Evolutionary conservation across 1,139 yeast species (phyloP).

Genomic region (Yamadazyma kanchanaburiensis): DNA sequence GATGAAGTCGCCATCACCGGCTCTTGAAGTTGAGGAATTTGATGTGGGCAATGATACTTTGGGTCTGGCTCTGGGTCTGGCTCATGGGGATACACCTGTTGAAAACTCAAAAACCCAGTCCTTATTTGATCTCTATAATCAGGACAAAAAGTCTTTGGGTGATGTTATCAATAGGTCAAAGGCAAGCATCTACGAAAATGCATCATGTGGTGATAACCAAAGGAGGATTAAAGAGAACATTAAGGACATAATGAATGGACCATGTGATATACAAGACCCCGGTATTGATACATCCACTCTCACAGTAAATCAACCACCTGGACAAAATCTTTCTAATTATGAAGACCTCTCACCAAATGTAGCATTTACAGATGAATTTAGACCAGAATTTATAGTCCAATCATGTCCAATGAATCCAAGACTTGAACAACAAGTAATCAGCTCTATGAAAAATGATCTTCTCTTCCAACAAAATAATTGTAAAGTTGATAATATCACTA

Average conservation of each 20-base stretch:
- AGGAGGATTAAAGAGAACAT: slow-evolving; percentile 25
- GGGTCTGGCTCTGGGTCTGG: slow-evolving; percentile 3
- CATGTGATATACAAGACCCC: slow-evolving; percentile 4
- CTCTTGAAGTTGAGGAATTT: slow-evolving; percentile 43
- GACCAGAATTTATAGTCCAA: slow-evolving; percentile 50
- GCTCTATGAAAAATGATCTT: slow-evolving; percentile 56
- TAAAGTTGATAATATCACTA: slow-evolving; percentile 26
- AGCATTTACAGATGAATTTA: slow-evolving; percentile 50
- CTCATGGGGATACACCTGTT: slow-evolving; percentile 7
- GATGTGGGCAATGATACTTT: slow-evolving; percentile 21
- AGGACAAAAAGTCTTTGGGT: slow-evolving; percentile 6
- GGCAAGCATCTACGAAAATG: slow-evolving; percentile 11
- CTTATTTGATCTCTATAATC: slow-evolving; percentile 29
- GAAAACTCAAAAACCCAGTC: slow-evolving; percentile 29
- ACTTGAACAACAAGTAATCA: slow-evolving; percentile 48
- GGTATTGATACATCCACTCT: no score
- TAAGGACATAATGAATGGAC: slow-evolving; percentile 23
- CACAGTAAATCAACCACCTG: no score
- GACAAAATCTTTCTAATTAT: slow-evolving; percentile 14
- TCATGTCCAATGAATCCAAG: slow-evolving; percentile 50
- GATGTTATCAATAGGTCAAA: slow-evolving; percentile 11
- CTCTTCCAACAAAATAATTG: slow-evolving; percentile 40
- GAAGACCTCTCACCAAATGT: slow-evolving; percentile 36
- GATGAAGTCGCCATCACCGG: slow-evolving; percentile 48
- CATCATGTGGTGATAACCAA: slow-evolving; percentile 21